A percentile compares a stretch with the other conserved stretches of the same genome.
Conservation (phyloP, 305 asterid species). For the Rubia peregrina region DNA sequence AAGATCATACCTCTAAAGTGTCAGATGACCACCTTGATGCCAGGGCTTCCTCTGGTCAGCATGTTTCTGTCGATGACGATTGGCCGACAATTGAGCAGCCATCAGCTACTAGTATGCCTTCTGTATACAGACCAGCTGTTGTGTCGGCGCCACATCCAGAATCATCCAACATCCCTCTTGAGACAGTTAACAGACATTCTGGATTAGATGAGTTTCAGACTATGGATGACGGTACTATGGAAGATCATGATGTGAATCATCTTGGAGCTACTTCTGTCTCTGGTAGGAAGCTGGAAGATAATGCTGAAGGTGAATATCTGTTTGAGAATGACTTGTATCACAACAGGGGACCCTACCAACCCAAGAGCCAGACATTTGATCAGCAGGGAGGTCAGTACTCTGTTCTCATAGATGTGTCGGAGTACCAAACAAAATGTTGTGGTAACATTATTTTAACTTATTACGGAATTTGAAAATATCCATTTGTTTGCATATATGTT, state of each 20-base stretch:
- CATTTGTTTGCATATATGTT: not conserved
- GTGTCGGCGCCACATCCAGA: conserved; percentile 48
- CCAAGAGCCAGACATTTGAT: conserved; percentile 41
- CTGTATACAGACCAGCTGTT: conserved; percentile 31
- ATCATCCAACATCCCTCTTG: conserved; percentile 33
- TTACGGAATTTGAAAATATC: not conserved
- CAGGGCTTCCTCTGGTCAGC: conserved; percentile 33
- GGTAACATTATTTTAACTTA: not conserved
- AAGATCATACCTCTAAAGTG: conserved; percentile 32
- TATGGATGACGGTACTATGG: conserved; percentile 35
- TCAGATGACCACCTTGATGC: conserved; percentile 28
- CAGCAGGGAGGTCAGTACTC: conserved; percentile 45
- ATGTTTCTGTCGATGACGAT: conserved; percentile 45
- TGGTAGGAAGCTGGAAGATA: conserved; percentile 47
- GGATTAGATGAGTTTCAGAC: conserved; percentile 45
- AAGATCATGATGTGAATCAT: conserved; percentile 38
- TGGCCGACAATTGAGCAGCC: conserved; percentile 84
- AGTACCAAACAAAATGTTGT: not conserved
- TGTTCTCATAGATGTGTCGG: not conserved
- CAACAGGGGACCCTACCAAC: conserved; percentile 43
- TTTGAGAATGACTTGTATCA: conserved; percentile 47
- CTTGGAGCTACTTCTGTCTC: conserved; percentile 40
- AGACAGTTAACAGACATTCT: conserved; percentile 28
- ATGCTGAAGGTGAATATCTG: conserved; percentile 41
- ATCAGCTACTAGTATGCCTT: conserved; percentile 28